Evolutionary conservation across 441 rosid species (phyloP).

Genomic region (Mallotus repandus): DNA sequence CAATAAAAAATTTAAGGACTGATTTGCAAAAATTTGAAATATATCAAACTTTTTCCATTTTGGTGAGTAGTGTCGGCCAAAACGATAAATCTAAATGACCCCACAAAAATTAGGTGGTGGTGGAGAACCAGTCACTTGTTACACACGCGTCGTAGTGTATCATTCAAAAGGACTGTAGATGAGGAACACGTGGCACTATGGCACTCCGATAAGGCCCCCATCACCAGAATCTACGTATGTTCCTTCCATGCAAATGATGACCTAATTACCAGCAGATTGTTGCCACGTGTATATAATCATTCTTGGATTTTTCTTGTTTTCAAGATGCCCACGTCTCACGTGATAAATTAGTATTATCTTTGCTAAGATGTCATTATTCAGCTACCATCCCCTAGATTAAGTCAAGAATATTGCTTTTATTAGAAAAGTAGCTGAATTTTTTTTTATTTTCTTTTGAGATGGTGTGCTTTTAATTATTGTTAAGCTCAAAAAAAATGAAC

Average conservation of each 20-base stretch:
- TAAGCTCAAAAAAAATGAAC: neutral
- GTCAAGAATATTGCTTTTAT: neutral
- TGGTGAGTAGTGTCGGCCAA: conserved; percentile 42
- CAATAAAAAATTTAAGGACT: conserved; percentile 8
- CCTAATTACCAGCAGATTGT: neutral
- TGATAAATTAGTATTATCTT: conserved; percentile 22
- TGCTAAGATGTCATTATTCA: neutral
- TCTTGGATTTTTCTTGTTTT: conserved; percentile 7
- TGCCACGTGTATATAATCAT: conserved; percentile 34
- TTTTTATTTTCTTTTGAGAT: too few relatives aligned
- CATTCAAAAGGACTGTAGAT: neutral
- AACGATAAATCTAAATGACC: conserved; percentile 22
- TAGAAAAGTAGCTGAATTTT: neutral
- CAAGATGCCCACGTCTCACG: conserved; percentile 44
- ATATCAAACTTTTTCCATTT: neutral
- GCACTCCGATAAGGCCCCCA: conserved; percentile 8
- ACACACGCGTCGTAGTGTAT: conserved; percentile 26
- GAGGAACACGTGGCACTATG: conserved; percentile 24
- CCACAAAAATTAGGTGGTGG: conserved; percentile 28
- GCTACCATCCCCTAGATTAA: neutral
- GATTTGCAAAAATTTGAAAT: neutral
- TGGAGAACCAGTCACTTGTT: conserved; percentile 22
- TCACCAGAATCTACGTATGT: conserved; percentile 20
- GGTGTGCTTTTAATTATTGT: too few relatives aligned
- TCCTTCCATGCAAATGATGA: conserved; percentile 29